Percentiles rank a stretch among this genome's conserved stretches.
Conservation (phyloP, 192 early-diverging fungal genomes). For the Coemansia sp. region DNA sequence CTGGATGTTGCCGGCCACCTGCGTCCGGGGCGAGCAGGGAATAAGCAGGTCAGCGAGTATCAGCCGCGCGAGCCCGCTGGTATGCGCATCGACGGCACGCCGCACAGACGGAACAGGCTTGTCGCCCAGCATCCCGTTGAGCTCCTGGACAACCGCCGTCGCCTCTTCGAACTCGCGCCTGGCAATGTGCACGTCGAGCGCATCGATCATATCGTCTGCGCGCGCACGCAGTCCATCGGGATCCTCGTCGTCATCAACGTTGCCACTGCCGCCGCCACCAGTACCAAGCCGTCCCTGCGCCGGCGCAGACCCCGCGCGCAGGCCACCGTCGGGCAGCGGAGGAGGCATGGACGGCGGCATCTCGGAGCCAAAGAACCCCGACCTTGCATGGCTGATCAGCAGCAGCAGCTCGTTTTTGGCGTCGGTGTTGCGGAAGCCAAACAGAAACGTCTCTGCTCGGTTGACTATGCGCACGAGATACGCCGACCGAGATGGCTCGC, state of each 20-base stretch:
- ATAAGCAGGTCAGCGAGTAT: conserved; percentile 73
- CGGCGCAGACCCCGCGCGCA: conserved; percentile 9
- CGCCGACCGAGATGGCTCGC: conserved; percentile 70
- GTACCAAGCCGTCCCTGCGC: background rate
- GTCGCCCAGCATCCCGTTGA: conserved; percentile 20
- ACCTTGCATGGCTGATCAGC: conserved; percentile 48
- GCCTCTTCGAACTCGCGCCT: conserved; percentile 86
- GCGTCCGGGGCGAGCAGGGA: conserved; percentile 73
- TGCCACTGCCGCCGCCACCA: background rate
- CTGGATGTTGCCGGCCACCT: conserved; percentile 75
- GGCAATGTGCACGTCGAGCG: conserved; percentile 91
- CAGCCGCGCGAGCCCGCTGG: conserved; percentile 52
- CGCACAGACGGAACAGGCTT: conserved; percentile 28
- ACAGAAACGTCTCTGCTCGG: conserved; percentile 79
- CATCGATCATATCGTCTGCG: conserved; percentile 74
- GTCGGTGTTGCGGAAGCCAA: conserved; percentile 41
- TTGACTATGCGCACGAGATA: conserved; percentile 82
- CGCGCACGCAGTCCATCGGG: conserved; percentile 14
- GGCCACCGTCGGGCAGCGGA: conserved; percentile 9
- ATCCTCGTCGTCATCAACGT: conserved; percentile 18
- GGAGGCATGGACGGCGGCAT: conserved; percentile 15
- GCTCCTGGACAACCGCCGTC: conserved; percentile 52
- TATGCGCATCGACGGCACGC: conserved; percentile 29
- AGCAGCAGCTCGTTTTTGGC: conserved; percentile 48
- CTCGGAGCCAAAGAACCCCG: conserved; percentile 37